Conservation (phyloP, 2,329 filamentous ascomycete species). For the Aspergillus texensis region DNA sequence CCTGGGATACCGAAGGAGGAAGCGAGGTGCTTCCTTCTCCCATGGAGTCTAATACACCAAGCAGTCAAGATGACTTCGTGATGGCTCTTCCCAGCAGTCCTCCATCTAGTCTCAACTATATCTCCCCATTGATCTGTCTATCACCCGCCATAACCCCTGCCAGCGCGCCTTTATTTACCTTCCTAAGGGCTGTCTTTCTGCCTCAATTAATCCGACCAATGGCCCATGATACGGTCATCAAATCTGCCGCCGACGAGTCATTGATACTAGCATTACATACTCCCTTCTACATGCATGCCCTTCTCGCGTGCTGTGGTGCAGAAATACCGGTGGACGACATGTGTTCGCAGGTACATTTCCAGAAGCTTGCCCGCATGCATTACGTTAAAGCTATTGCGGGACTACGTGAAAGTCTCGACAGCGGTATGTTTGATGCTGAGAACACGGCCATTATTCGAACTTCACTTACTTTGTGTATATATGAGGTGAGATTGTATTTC, state of each 20-base stretch:
- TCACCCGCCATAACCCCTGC: constrained; percentile 6
- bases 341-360: constrained; percentile 3
- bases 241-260: constrained; percentile 16
- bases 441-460: constrained; percentile 21
- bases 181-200: constrained; percentile 23
- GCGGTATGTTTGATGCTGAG: background rate
- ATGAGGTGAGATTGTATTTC: constrained; percentile 19
- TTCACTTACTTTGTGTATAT: constrained; percentile 27
- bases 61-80: background rate
- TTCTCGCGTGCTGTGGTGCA: constrained; percentile 26
- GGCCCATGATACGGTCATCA: constrained; percentile 12
- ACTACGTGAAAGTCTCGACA: constrained; percentile 10
- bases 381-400: constrained; percentile 22
- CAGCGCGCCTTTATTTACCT: constrained; percentile 25
- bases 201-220: constrained; percentile 26
- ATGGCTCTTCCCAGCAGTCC: background rate
- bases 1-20: background rate
- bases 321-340: constrained; percentile 20
- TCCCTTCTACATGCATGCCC: constrained; percentile 27
- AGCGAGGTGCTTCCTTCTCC: background rate
- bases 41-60: background rate
- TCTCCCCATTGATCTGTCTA: background rate
- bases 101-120: background rate
- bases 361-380: constrained; percentile 17
- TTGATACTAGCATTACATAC: constrained; percentile 15